phyloP scores from a whole-genome alignment of 805 yeast genomes.

The Metschnikowia lochheadii region DNA sequence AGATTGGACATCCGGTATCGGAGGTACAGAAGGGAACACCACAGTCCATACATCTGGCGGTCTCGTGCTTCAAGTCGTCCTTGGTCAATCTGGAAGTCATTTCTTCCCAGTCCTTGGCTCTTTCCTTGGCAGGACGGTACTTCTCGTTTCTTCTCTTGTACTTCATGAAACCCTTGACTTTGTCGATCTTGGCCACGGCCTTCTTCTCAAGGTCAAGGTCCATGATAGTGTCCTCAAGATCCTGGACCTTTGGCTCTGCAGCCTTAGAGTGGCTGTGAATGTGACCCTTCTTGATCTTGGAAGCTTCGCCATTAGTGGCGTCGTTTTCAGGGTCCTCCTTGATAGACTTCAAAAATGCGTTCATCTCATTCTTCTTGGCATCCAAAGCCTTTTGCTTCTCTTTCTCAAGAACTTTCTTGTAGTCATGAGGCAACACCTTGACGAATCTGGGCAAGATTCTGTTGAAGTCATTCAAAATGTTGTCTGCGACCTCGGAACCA shows the following conservation, averaged over 20 bases:
- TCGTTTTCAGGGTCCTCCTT: conserved; percentile 83
- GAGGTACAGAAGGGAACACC: conserved; percentile 99
- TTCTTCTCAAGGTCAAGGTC: conserved; percentile 64
- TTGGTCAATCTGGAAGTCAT: conserved; percentile 74
- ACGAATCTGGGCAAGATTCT: conserved; percentile 84
- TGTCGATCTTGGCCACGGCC: conserved; percentile 64
- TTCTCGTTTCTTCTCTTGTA: conserved; percentile 85
- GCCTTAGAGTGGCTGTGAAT: conserved; percentile 30
- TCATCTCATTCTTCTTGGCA: conserved; percentile 63
- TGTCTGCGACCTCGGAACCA: conserved; percentile 82
- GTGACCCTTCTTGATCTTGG: conserved; percentile 51
- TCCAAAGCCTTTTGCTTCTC: conserved; percentile 64
- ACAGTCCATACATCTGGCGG: conserved; percentile 99
- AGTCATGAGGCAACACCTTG: conserved; percentile 88
- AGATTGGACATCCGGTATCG: conserved; percentile 96
- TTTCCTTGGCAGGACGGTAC: conserved; percentile 70
- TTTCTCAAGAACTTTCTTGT: conserved; percentile 80
- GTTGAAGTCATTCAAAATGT: conserved; percentile 81
- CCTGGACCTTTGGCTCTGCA: conserved; percentile 80
- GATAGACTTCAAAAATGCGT: conserved; percentile 61
- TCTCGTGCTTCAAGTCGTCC: conserved; percentile 83
- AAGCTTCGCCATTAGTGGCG: conserved; percentile 84
- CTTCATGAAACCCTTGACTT: conserved; percentile 87
- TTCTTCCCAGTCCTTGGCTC: conserved; percentile 92
- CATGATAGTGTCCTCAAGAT: conserved; percentile 82